Conservation (phyloP, 2,329 filamentous ascomycete genomes). For the Zasmidium cellare region DNA sequence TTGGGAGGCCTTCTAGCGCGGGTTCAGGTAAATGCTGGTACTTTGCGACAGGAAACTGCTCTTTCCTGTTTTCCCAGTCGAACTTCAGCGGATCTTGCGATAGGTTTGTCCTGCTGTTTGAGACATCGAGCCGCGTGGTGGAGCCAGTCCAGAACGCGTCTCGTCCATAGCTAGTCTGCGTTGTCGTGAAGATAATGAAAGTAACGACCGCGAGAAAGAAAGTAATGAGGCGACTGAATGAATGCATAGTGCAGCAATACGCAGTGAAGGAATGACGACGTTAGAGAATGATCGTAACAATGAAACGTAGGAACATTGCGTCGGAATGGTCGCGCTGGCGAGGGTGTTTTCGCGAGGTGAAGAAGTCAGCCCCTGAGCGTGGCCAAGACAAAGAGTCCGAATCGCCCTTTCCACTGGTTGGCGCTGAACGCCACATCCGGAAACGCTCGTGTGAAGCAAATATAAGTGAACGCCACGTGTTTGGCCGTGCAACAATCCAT, state of each 20-base stretch:
- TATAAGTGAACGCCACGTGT: background rate
- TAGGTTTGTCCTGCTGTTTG: background rate
- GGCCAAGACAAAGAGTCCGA: background rate
- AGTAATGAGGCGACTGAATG: background rate
- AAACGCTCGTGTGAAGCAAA: background rate
- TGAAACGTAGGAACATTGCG: background rate
- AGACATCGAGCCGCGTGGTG: background rate
- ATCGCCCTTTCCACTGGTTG: background rate
- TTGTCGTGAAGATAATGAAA: background rate
- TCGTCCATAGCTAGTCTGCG: background rate
- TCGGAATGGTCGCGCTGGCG: background rate
- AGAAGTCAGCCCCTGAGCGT: background rate
- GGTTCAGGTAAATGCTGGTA: conserved; percentile 9
- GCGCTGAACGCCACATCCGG: background rate
- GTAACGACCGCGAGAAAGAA: background rate
- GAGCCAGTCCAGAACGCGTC: background rate
- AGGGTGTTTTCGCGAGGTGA: background rate
- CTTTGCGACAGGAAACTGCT: conserved; percentile 14
- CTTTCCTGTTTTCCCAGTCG: conserved; percentile 15
- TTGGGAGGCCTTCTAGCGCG: conserved; percentile 5
- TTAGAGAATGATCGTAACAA: background rate
- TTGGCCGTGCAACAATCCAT: no score
- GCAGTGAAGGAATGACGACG: background rate
- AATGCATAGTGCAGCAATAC: background rate
- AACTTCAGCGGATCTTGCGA: conserved; percentile 2